phyloP scores from a whole-genome alignment of 208 protist species.

The Wallacemonas sp. region DNA sequence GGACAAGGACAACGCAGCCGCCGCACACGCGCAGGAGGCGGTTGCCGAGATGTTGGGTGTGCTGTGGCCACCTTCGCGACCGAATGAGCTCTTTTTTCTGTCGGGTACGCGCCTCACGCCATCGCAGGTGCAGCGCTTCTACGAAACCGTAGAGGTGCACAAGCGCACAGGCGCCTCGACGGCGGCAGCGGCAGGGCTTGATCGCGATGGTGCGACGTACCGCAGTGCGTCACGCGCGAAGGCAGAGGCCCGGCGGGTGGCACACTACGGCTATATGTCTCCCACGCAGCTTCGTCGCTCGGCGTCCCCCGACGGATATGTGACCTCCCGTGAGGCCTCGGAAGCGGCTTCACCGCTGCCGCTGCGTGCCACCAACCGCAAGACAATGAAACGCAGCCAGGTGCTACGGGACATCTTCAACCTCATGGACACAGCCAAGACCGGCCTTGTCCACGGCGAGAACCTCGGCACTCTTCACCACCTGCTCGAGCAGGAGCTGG shows the following conservation, averaged over 20 bases:
- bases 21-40: background rate
- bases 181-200: background rate
- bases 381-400: conserved; percentile 20
- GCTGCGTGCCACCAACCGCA: background rate
- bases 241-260: background rate
- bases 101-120: conserved; percentile 54
- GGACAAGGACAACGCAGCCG: no score
- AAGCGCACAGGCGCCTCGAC: background rate
- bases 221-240: background rate
- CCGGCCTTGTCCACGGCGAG: conserved; percentile 23
- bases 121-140: conserved; percentile 43
- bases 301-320: background rate
- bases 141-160: conserved; percentile 46
- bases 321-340: background rate
- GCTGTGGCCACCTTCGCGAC: conserved; percentile 42
- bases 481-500: conserved; percentile 54
- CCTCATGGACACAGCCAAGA: conserved; percentile 49
- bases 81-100: conserved; percentile 44
- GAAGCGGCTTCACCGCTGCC: background rate
- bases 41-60: conserved; percentile 57
- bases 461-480: conserved; percentile 34
- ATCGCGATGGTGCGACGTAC: background rate
- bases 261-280: background rate
- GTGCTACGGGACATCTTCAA: conserved; percentile 65
- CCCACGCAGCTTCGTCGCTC: conserved; percentile 1